Evolutionary conservation across 371 early-diverging fungal genomes (phyloP).

Genomic region (Hamiltosporidium tvaerminnensis): DNA sequence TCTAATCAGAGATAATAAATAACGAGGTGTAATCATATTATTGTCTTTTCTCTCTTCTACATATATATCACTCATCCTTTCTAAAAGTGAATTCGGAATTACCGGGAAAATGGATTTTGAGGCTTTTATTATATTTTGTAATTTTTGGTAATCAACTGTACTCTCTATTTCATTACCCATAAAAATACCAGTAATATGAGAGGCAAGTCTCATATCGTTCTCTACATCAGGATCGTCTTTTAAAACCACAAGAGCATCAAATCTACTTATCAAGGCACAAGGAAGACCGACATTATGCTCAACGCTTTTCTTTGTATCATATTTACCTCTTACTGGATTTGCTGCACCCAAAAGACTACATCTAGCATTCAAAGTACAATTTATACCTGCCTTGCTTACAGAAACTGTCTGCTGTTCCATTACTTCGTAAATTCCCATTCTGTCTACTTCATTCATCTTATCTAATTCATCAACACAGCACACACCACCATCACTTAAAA

Average conservation of each 20-base stretch:
- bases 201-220: slow-evolving; percentile 59
- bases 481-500: slow-evolving; percentile 59
- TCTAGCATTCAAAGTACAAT: slow-evolving; percentile 90
- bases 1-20: slow-evolving; percentile 72
- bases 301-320: slow-evolving; percentile 68
- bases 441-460: slow-evolving; percentile 79
- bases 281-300: slow-evolving; percentile 87
- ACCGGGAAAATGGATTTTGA: slow-evolving; percentile 55
- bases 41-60: slow-evolving; percentile 60
- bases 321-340: slow-evolving; percentile 85
- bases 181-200: slow-evolving; percentile 33
- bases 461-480: slow-evolving; percentile 67
- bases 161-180: not conserved
- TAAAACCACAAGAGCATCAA: slow-evolving; percentile 79
- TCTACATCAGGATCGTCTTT: slow-evolving; percentile 73
- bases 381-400: slow-evolving; percentile 96
- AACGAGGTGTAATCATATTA: slow-evolving; percentile 50
- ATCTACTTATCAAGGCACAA: slow-evolving; percentile 76
- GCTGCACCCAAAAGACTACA: slow-evolving; percentile 90
- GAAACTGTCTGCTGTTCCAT: slow-evolving; percentile 99
- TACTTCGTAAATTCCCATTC: slow-evolving; percentile 91
- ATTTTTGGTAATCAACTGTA: not conserved
- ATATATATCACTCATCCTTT: slow-evolving; percentile 69
- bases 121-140: not conserved
- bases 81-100: slow-evolving; percentile 61